Conservation (phyloP, 2,329 filamentous ascomycete species). For the Hypoxylon sp. region DNA sequence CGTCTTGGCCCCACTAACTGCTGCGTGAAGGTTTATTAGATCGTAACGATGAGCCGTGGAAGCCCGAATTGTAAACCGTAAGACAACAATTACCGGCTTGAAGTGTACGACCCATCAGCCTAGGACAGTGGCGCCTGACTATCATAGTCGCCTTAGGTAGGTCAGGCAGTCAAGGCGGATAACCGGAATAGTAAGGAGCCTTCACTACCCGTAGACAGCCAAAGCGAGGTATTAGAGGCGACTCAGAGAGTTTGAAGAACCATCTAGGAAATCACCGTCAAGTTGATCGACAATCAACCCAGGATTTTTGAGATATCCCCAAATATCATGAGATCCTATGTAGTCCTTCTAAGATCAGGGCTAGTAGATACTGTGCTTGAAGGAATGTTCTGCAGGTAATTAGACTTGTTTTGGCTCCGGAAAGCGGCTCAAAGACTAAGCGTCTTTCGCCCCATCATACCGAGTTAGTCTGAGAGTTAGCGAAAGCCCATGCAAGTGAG, state of each 20-base stretch:
- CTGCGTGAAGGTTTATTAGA: slow-evolving; percentile 27
- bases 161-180: neutral
- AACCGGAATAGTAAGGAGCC: slow-evolving; percentile 8
- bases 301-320: slow-evolving; percentile 1
- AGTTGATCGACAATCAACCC: neutral
- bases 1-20: slow-evolving; percentile 33
- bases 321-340: neutral
- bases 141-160: slow-evolving; percentile 5
- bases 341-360: neutral
- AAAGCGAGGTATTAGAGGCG: slow-evolving; percentile 12
- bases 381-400: neutral
- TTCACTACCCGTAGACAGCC: neutral
- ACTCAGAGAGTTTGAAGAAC: neutral
- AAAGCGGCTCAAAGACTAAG: slow-evolving; percentile 1
- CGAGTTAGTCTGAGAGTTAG: neutral
- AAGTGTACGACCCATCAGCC: slow-evolving; percentile 29
- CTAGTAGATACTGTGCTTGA: neutral
- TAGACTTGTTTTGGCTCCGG: neutral
- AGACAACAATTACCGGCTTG: slow-evolving; percentile 35
- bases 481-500: neutral
- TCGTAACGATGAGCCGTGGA: slow-evolving; percentile 35
- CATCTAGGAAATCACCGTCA: neutral
- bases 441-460: slow-evolving; percentile 2
- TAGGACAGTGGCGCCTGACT: slow-evolving; percentile 16
- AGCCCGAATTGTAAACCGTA: slow-evolving; percentile 23